Percentiles rank a stretch among this genome's conserved stretches.
phyloP scores from a whole-genome alignment of 768 basidiomycete genomes.

The Boletellus ananiceps region DNA sequence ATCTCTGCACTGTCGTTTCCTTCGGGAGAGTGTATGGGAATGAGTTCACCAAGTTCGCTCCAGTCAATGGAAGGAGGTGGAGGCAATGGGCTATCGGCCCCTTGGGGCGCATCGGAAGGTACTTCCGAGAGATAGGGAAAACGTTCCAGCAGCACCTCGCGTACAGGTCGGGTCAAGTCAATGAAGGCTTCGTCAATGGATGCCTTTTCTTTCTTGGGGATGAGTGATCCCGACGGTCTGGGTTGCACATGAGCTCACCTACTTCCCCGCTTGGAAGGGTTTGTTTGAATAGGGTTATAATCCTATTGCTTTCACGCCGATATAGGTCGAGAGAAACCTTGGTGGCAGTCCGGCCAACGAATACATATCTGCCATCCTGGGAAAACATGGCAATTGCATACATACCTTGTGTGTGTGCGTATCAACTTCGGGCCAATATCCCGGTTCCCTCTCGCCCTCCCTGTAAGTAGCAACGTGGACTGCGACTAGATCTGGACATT shows the following conservation, averaged over 20 bases:
- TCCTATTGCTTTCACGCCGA: slow-evolving; percentile 84
- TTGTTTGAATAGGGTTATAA: slow-evolving; percentile 78
- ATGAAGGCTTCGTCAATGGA: slow-evolving; percentile 97
- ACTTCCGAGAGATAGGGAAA: slow-evolving; percentile 74
- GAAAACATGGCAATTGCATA: background rate
- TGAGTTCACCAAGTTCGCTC: slow-evolving; percentile 54
- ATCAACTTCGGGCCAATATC: slow-evolving; percentile 89
- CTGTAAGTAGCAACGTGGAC: slow-evolving; percentile 96
- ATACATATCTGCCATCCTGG: background rate
- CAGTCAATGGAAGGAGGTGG: slow-evolving; percentile 63
- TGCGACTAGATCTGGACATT: slow-evolving; percentile 78
- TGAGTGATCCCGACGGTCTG: background rate
- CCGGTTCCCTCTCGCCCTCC: slow-evolving; percentile 81
- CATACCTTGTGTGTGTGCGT: slow-evolving; percentile 87
- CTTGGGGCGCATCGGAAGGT: slow-evolving; percentile 63
- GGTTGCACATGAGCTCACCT: slow-evolving; percentile 42
- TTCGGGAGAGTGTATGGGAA: slow-evolving; percentile 47
- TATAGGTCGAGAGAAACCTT: slow-evolving; percentile 93
- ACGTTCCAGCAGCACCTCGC: slow-evolving; percentile 63
- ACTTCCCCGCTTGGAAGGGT: slow-evolving; percentile 75
- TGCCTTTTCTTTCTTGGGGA: slow-evolving; percentile 70
- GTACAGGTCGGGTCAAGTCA: slow-evolving; percentile 82
- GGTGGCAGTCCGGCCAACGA: background rate
- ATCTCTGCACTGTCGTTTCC: slow-evolving; percentile 18
- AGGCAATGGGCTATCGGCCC: slow-evolving; percentile 74